A percentile compares a stretch with the other conserved stretches of the same genome.
Conservation (phyloP, 2,329 filamentous ascomycete species). For the Pyrenochaeta sp. region DNA sequence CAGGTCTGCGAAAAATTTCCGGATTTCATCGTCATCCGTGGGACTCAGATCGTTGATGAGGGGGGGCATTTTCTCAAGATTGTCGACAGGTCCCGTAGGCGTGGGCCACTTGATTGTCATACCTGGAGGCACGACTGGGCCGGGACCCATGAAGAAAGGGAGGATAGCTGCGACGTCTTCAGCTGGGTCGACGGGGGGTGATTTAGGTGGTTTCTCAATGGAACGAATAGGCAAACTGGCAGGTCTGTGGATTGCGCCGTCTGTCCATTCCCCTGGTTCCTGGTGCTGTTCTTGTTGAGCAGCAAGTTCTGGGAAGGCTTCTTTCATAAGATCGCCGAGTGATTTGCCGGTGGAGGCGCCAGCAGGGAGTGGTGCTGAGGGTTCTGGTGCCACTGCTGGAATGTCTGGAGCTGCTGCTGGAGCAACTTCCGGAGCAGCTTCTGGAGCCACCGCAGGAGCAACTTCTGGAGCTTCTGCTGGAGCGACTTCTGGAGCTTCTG, state of each 20-base stretch:
- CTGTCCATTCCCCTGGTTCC: conserved; percentile 1
- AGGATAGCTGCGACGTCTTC: conserved; percentile 12
- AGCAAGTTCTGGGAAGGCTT: neutral
- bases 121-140: conserved; percentile 23
- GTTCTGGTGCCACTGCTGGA: neutral
- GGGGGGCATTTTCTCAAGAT: conserved; percentile 10
- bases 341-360: neutral
- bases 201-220: neutral
- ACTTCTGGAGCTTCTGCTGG: no score
- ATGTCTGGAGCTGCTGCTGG: neutral
- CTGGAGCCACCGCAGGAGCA: no score
- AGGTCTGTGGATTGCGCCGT: conserved; percentile 3
- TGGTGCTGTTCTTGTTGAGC: neutral
- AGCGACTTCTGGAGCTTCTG: no score
- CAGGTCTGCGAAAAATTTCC: conserved; percentile 4
- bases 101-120: conserved; percentile 16
- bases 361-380: neutral
- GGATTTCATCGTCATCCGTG: conserved; percentile 5
- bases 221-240: no score
- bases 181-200: neutral
- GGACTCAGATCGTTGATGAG: conserved; percentile 9
- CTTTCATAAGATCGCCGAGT: neutral
- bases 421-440: neutral
- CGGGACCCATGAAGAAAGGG: conserved; percentile 23
- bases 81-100: conserved; percentile 2